Evolutionary conservation across 2,329 filamentous ascomycete species (phyloP), one percentile per base, ranked within the genome.

Genomic region (Lithohypha guttulata): DNA sequence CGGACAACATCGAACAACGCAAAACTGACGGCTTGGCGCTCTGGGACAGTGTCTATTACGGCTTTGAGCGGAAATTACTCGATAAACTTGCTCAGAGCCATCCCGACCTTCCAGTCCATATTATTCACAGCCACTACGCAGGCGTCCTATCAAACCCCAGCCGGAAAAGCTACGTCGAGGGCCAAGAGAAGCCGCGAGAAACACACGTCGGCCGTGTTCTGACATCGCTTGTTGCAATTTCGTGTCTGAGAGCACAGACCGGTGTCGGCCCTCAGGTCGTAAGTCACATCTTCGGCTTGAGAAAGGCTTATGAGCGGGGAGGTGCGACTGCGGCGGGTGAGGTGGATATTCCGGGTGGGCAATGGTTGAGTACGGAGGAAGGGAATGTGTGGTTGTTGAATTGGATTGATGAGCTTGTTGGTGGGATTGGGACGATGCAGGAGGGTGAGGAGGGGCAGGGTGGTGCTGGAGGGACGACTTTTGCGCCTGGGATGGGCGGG

Each of bases 211-310:
- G 84, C 0, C 62, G 84, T 1, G 71, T 83, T 0, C 61, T 85
- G 45, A 91, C 84, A 0, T 81, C 75, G 39, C 59, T 91, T 9
- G 69, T 86, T 3, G 84, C 81, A 0, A 70, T 93, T 20, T 69
- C 82, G 4, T 86, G 82, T 52, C 57, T 93, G 56, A 64, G 84
- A 3, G 73, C 84, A 30, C 84, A 91, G 66, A 82, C 80, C 7
- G 84, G 84, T 1, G 84, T 91, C 0, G 84, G 77, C 0, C 84
- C 84, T 1, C 84, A 91, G 65, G 82, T 93, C 9, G 62, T 81
- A 13, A 84, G 79, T 49, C 84, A 93, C 59, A 69, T 91, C 0
- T 89, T 86, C 62, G 84, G 84, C 0, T 55, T 93, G 59, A 62
- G 81, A 42, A 91, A 91, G 64, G 81, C 76, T 1, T 68, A 81